Percentiles rank a stretch among this genome's conserved stretches.
Evolutionary conservation across 2,329 filamentous ascomycete genomes (phyloP).

Genomic region (Apiospora koreana): DNA sequence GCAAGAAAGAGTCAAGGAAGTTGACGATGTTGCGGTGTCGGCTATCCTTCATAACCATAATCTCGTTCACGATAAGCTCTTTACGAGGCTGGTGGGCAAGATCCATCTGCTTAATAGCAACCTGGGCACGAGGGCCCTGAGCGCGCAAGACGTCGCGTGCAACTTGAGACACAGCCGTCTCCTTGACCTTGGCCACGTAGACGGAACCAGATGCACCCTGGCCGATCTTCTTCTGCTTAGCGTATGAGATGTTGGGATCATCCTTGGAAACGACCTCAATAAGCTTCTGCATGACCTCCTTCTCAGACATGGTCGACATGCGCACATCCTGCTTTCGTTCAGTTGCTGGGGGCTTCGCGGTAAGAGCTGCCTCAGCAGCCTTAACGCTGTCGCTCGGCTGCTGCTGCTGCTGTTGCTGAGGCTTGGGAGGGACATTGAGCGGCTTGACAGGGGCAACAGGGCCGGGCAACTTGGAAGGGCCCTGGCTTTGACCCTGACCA

Average conservation of each 20-base stretch:
- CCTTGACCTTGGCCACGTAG: conserved; percentile 94
- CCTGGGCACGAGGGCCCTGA: conserved; percentile 81
- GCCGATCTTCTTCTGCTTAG: conserved; percentile 99
- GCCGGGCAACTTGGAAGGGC: conserved; percentile 54
- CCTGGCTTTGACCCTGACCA: conserved; percentile 44
- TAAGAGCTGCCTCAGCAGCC: conserved; percentile 86
- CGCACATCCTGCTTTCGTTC: conserved; percentile 89
- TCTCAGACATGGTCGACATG: conserved; percentile 98
- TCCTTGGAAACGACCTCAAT: conserved; percentile 95
- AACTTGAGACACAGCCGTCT: conserved; percentile 77
- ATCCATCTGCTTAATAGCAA: conserved; percentile 99
- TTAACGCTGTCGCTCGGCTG: conserved; percentile 71
- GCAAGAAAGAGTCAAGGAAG: conserved; percentile 94
- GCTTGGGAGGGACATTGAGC: conserved; percentile 73
- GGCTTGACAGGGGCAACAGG: conserved; percentile 74
- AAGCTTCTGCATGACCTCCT: conserved; percentile 94
- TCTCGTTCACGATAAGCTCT: conserved; percentile 98
- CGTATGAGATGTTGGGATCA: conserved; percentile 91
- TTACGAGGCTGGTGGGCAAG: conserved; percentile 95
- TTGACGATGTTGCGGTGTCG: conserved; percentile 99
- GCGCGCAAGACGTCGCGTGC: conserved; percentile 77
- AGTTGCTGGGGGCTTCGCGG: conserved; percentile 72
- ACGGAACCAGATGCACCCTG: conserved; percentile 98
- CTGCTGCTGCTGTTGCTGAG: conserved; percentile 28
- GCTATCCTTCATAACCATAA: conserved; percentile 99